phyloP scores from a whole-genome alignment of 2,329 filamentous ascomycete genomes.

The Pseudodiploospora longispora region DNA sequence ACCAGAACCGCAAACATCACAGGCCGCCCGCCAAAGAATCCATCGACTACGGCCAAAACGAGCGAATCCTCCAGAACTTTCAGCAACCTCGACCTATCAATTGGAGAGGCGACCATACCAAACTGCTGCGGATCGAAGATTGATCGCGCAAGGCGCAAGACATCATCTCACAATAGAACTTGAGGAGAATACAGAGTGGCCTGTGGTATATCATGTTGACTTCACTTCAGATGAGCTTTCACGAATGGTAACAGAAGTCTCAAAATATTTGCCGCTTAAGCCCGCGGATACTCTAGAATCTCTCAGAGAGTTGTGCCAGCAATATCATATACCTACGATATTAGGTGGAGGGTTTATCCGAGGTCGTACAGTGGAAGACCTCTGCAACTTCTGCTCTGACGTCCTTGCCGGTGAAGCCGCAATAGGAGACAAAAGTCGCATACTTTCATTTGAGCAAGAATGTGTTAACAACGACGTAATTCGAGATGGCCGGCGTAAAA shows the following conservation, averaged over 20 bases:
- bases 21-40: background rate
- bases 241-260: slow-evolving; percentile 16
- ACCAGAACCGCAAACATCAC: background rate
- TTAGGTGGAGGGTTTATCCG: slow-evolving; percentile 13
- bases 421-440: slow-evolving; percentile 7
- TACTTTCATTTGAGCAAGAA: slow-evolving; percentile 19
- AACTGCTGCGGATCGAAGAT: slow-evolving; percentile 17
- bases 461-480: background rate
- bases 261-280: slow-evolving; percentile 7
- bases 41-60: background rate
- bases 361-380: slow-evolving; percentile 18
- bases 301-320: slow-evolving; percentile 12
- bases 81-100: slow-evolving; percentile 5
- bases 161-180: background rate
- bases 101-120: slow-evolving; percentile 18
- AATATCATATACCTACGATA: slow-evolving; percentile 16
- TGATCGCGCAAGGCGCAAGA: slow-evolving; percentile 17
- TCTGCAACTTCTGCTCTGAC: slow-evolving; percentile 25
- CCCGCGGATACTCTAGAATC: slow-evolving; percentile 12
- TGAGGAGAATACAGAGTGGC: slow-evolving; percentile 1
- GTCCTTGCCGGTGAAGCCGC: slow-evolving; percentile 15
- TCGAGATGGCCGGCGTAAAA: slow-evolving; percentile 10
- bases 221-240: slow-evolving; percentile 32
- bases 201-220: slow-evolving; percentile 35
- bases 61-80: background rate